Conservation (phyloP, 2,329 filamentous ascomycete species). For the Scorias spongiosa region DNA sequence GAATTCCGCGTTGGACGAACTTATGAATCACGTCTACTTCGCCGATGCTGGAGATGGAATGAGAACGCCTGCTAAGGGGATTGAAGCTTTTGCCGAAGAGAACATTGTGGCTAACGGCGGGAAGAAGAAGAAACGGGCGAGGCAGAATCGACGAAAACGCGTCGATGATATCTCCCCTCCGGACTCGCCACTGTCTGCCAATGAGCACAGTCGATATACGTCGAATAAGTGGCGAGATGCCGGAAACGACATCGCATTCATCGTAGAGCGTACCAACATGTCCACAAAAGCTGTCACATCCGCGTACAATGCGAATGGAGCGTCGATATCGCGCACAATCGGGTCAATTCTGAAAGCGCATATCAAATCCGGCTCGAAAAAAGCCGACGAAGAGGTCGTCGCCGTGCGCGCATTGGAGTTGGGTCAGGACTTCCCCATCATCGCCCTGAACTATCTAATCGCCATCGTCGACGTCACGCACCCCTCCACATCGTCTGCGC, state of each 20-base stretch:
- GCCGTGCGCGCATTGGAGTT: slow-evolving; percentile 36
- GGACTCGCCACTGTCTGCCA: background rate
- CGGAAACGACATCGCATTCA: slow-evolving; percentile 44
- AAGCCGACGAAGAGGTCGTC: slow-evolving; percentile 23
- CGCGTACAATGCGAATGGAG: slow-evolving; percentile 43
- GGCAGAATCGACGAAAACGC: slow-evolving; percentile 7
- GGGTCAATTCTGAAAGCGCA: slow-evolving; percentile 33
- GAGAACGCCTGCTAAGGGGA: slow-evolving; percentile 44
- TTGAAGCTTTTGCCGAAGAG: slow-evolving; percentile 64
- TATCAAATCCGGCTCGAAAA: slow-evolving; percentile 22
- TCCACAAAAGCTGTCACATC: slow-evolving; percentile 36
- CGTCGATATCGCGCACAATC: slow-evolving; percentile 41
- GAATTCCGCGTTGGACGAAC: slow-evolving; percentile 57
- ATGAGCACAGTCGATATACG: slow-evolving; percentile 2
- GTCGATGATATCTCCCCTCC: background rate
- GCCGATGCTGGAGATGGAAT: slow-evolving; percentile 44
- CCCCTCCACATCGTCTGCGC: slow-evolving; percentile 41
- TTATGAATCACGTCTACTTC: slow-evolving; percentile 67
- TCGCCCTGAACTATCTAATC: slow-evolving; percentile 33
- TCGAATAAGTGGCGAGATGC: slow-evolving; percentile 44
- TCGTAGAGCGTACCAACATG: slow-evolving; percentile 37
- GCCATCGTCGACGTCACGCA: slow-evolving; percentile 42
- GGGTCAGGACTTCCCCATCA: slow-evolving; percentile 36
- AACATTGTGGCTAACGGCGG: slow-evolving; percentile 31
- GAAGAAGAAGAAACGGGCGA: slow-evolving; percentile 30